Base-by-base conservation (phyloP, 2,329 filamentous ascomycete genomes). In the Mycogone perniciosa region DNA sequence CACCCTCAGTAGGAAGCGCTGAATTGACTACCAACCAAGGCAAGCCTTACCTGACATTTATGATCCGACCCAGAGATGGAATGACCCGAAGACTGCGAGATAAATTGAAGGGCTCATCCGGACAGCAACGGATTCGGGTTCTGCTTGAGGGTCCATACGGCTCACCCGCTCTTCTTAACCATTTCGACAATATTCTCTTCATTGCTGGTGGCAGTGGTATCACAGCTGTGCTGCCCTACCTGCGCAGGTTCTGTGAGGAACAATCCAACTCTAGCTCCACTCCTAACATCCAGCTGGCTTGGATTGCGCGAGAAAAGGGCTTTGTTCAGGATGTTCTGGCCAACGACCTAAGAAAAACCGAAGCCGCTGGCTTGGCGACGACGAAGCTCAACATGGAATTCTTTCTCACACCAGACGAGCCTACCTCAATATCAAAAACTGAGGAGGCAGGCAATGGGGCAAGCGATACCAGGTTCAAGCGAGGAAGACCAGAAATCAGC, bases 111-210 rank as follows among this genome's bases (percentile, higher is more conserved):
- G 60, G 60, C 3, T 48, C 57, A 2, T 54, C 54, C 0, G 47
- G 48, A 1, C 56, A 57, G 26, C 55, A 57, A 1, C 52, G 46
- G 5, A 54, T 63, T 0, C 61, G 63, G 26, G 57, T 69, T 2
- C 53, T 70, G 6, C 57, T 70, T 26, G 68, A 71, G 35, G 68
- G 68, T 0, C 67, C 68, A 0, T 70, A 71, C 54, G 68, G 68
- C 1, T 45, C 50, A 2, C 61, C 63, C 41, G 64, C 62, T 8
- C 58, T 62, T 38, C 61, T 70, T 27, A 48, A 61, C 39, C 48
- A 55, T 13, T 69, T 66, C 47, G 62, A 63, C 33, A 57, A 62
- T 41, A 46, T 67, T 7, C 57, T 70, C 8, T 68, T 70, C 54
- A 55, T 71, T 42, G 64, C 64, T 3, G 68, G 68, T 7, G 68